Base-by-base conservation (phyloP, 169 alveolate genomes). In the Babesia microti region DNA sequence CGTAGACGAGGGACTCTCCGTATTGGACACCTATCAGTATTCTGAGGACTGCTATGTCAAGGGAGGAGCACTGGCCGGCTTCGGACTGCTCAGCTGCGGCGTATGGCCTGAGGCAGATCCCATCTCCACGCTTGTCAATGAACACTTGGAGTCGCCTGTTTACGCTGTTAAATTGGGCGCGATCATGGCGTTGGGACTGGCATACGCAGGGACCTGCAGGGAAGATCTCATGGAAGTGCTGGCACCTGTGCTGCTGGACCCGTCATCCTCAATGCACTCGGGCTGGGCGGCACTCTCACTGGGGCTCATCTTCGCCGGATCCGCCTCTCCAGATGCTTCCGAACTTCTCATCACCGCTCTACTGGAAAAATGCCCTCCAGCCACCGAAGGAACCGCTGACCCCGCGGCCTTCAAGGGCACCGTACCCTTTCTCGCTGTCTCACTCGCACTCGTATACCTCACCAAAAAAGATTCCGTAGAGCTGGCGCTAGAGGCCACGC, bases 141-240 rank as follows among this genome's bases (percentile, higher is more conserved):
- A 90, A 39, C 88, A 91, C 48, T 72, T 95, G n/a, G 93, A 89
- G 43, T 54, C 75, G 30, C 49, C 52, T 17, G 48, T 68, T 48
- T 22, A 82, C 27, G 58, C 78, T 45, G 84, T 78, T 26, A 83
- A 87, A 58, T 71, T 90, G 35, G 98, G 97, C 7, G 97, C 97
- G 15, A 65, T 91, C 7, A 75, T 92, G 46, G 98, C 98, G 6
- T 89, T 97, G 33, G 97, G 97, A 9, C 83, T 91, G 45, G 97
- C 98, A 6, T 95, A 95, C 56, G 98, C 98, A 12, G 99, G 99
- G 3, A 83, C 95, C 23, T 87, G 87, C 60, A 81, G 97, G 44
- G 96, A 83, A 49, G 95, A 89, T 39, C 59, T 95, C 19, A 57
- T 83, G 27, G 95, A 85, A 50, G 59, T 72, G 6, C 59, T 94